A percentile compares a stretch with the other conserved stretches of the same genome.
These are phyloP conservation scores for Lentinula sp. DNA, from an alignment of 768 basidiomycete genomes.

Conservation along the genomic window DNA sequence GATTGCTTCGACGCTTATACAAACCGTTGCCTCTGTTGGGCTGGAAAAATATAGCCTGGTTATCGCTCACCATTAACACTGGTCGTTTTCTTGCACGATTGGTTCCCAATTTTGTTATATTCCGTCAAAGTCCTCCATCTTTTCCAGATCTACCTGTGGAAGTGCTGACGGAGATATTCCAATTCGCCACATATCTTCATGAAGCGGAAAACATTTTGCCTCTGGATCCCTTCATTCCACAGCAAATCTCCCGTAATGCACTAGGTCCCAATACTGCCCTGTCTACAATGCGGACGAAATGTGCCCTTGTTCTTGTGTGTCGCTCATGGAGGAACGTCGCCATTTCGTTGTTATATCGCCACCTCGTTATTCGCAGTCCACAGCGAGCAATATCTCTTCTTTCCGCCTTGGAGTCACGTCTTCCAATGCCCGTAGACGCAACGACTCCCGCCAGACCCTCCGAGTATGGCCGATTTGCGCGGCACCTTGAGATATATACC, in stretches of 20 bases:
- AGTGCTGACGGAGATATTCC: conserved; percentile 52
- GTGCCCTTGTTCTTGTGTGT: conserved; percentile 41
- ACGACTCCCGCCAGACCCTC: not conserved
- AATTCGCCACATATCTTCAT: conserved; percentile 46
- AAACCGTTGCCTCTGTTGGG: not conserved
- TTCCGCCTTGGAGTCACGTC: conserved; percentile 13
- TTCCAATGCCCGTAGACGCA: conserved; percentile 26
- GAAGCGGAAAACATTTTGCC: conserved; percentile 35
- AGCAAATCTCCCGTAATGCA: conserved; percentile 33
- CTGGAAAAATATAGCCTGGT: not conserved
- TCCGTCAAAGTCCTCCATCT: not conserved
- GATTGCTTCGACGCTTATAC: not conserved
- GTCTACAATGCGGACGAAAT: conserved; percentile 42
- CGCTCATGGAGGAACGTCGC: conserved; percentile 39
- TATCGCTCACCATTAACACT: no score
- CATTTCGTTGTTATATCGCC: conserved; percentile 37
- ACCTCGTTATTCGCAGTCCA: conserved; percentile 41
- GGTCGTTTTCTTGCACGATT: conserved; percentile 1
- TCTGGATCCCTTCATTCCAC: conserved; percentile 39
- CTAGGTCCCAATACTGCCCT: conserved; percentile 42
- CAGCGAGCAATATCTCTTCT: conserved; percentile 24
- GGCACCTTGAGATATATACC: conserved; percentile 35
- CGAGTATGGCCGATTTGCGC: conserved; percentile 11
- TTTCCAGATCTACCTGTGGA: conserved; percentile 38
- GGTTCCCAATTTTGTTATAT: conserved; percentile 11